Conservation (phyloP, 352 stramenopile species). For the Phytophthora pseudosyringae region DNA sequence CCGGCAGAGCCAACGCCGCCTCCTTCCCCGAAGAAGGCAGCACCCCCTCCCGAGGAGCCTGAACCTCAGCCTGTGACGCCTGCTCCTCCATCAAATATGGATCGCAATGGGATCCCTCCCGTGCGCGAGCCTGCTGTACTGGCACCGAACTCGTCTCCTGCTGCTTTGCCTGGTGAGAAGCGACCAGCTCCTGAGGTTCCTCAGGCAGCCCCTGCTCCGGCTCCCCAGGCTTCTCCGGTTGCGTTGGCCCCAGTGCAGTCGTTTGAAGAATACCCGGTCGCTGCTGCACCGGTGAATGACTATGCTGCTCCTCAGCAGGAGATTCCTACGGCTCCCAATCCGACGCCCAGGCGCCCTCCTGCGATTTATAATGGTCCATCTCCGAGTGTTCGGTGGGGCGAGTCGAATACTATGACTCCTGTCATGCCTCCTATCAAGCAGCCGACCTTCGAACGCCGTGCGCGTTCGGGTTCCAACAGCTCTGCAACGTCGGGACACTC, state of each 20-base stretch:
- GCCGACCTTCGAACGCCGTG: conserved; percentile 44
- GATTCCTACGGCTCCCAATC: conserved; percentile 19
- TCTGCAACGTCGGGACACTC: conserved; percentile 82
- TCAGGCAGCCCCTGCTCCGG: conserved; percentile 2
- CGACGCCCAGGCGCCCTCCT: conserved; percentile 31
- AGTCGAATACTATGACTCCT: conserved; percentile 36
- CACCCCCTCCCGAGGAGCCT: conserved; percentile 19
- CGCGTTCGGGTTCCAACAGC: conserved; percentile 73
- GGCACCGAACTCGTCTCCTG: conserved; percentile 56
- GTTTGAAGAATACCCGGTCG: conserved; percentile 25
- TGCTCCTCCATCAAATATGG: conserved; percentile 42
- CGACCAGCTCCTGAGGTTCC: conserved; percentile 10
- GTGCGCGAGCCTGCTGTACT: conserved; percentile 16
- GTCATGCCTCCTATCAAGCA: conserved; percentile 35
- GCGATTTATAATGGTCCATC: conserved; percentile 49
- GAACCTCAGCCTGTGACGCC: conserved; percentile 23
- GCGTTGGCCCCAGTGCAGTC: conserved; percentile 12
- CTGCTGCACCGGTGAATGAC: conserved; percentile 25
- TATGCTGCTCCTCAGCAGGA: conserved; percentile 23
- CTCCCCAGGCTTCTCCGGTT: conserved; percentile 21
- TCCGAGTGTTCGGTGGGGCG: conserved; percentile 23
- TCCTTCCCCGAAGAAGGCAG: conserved; percentile 34
- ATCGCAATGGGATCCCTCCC: conserved; percentile 34
- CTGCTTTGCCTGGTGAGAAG: conserved; percentile 51
- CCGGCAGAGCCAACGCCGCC: conserved; percentile 32